phyloP scores from a whole-genome alignment of 1,284 basidiomycete species.

The Fomitopsis pinicola region DNA sequence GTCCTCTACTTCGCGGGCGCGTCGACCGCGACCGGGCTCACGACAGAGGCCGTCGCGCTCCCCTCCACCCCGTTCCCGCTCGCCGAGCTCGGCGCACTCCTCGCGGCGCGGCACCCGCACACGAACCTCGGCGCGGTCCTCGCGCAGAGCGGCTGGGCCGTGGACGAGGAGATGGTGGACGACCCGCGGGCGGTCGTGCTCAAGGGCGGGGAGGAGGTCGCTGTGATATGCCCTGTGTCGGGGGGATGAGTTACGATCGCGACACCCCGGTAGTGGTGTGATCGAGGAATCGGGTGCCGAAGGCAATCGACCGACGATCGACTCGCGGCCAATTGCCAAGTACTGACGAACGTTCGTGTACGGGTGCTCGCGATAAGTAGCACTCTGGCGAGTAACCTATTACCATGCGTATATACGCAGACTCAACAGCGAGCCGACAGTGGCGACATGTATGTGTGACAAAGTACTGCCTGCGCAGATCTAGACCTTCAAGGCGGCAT shows the following conservation, averaged over 20 bases:
- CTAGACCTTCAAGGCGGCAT: neutral
- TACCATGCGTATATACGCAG: no score
- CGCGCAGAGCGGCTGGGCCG: slow-evolving; percentile 66
- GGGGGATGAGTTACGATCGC: slow-evolving; percentile 55
- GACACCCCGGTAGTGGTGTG: neutral
- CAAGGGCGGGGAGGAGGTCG: slow-evolving; percentile 73
- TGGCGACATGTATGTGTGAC: neutral
- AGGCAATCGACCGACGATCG: no score
- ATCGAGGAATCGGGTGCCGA: neutral
- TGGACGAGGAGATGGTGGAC: slow-evolving; percentile 78
- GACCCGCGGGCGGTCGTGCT: slow-evolving; percentile 45
- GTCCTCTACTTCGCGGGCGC: slow-evolving; percentile 81
- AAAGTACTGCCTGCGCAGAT: no score
- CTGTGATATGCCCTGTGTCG: slow-evolving; percentile 78
- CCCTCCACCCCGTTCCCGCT: slow-evolving; percentile 40
- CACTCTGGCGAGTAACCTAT: no score
- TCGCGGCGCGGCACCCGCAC: slow-evolving; percentile 49
- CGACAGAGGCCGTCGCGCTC: slow-evolving; percentile 45
- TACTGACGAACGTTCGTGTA: no score
- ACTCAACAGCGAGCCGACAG: no score
- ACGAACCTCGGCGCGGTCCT: slow-evolving; percentile 50
- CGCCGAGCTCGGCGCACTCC: slow-evolving; percentile 44
- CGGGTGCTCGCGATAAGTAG: no score
- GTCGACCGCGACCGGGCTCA: slow-evolving; percentile 59
- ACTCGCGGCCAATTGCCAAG: no score